A percentile compares a stretch with the other conserved stretches of the same genome.
phyloP scores from a whole-genome alignment of 768 basidiomycete genomes.

The Lentinula detonsa region DNA sequence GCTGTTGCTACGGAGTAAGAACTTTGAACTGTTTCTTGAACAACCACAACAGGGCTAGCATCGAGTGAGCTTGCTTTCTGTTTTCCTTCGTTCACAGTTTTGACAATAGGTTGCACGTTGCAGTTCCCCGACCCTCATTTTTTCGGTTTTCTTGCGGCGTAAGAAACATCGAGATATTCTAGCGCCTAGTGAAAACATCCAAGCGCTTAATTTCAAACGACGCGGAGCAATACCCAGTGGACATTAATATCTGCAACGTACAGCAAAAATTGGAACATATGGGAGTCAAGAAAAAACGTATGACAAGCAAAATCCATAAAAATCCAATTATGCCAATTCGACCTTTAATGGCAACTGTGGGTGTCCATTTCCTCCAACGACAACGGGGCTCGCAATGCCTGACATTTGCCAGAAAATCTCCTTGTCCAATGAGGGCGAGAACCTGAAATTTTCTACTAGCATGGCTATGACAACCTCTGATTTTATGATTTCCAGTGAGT shows the following conservation, averaged over 20 bases:
- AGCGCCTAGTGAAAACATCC: too few relatives aligned
- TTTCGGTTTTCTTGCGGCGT: not conserved
- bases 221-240: too few relatives aligned
- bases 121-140: not conserved
- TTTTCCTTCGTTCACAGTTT: not conserved
- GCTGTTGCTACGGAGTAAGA: not conserved
- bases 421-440: not conserved
- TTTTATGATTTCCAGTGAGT: not conserved
- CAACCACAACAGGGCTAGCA: not conserved
- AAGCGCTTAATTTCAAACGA: too few relatives aligned
- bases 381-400: not conserved
- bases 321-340: not conserved
- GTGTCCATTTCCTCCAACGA: not conserved
- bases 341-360: slow-evolving; percentile 2
- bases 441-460: slow-evolving; percentile 1
- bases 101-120: not conserved
- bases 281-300: not conserved
- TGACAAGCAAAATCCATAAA: not conserved
- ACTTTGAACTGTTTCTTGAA: not conserved
- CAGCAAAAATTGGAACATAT: not conserved
- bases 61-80: not conserved
- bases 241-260: too few relatives aligned
- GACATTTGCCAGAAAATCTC: slow-evolving; percentile 2
- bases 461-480: slow-evolving; percentile 3
- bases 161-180: not conserved